Base-by-base conservation (phyloP, 306 rosid species). In the Sphenostylis stenocarpa region DNA sequence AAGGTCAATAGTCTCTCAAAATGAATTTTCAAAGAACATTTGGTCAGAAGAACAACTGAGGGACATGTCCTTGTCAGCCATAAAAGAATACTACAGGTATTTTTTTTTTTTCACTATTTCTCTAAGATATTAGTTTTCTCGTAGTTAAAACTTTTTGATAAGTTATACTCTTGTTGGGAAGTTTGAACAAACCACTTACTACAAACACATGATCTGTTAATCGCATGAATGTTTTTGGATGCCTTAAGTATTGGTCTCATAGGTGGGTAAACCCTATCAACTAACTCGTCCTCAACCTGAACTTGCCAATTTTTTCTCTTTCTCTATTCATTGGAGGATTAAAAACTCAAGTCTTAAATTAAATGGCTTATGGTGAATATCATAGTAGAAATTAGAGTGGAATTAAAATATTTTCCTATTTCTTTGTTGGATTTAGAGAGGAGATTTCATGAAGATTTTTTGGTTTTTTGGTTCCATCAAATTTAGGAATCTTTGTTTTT, bases 41-140 rank as follows among this genome's bases (percentile, higher is more conserved):
- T 52, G 44, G 77, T 73, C 88, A 38, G 97, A 92, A 77, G 97
- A 92, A 21, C 78, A 8, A 19, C 82, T 93, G 34, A 78, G 57
- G 63, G 82, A 82, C 52, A 84, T 65, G 96, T 93, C 98, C 62
- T 63, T 87, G 89, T 76, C 84, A 9, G 91, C 99, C 71, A 96
- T 96, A 75, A 89, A 83, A 84, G 99, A 96, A 79, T 96, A 83
- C 70, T 96, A 96, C 89, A 91, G 99, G 99, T 93, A 38, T 62
- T 62, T 62, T 24, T 75, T 65, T 58, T 34, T 38, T 11, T 41
- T 41, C 47, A 41, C 47, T 12, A 2, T 39, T 70, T 26, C 43
- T 72, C 38, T 65, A 0, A 41, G 24, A 47, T 34, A 31, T 48
- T 24, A 72, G 4, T 47, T 8, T 80, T 58, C 51, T 55, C 43